Base-by-base conservation (phyloP, 192 early-diverging fungal genomes). In the Backusella tarrabulga region DNA sequence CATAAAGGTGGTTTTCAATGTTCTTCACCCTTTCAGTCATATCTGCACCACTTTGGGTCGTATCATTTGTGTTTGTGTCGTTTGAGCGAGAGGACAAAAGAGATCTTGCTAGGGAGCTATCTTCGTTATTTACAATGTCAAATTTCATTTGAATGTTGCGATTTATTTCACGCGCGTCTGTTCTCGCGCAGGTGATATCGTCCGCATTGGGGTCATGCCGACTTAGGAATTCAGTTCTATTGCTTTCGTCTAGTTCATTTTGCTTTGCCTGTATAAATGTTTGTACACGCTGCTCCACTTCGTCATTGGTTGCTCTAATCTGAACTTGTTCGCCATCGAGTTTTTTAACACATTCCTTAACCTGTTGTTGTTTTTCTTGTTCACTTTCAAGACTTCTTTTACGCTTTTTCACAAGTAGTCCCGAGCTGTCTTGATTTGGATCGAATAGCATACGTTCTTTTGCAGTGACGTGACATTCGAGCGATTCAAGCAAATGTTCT, bases 61-160 rank as follows among this genome's bases (percentile, higher is more conserved):
- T 35, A 7, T 42, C 26, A 6, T 21, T 38, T 38, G 19, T 70
- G 15, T 23, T 41, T 41, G 7, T 26, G 0, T 72, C 70, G 5
- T 41, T 60, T 29, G 69, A 75, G 2, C 70, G 8, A 71, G 36
- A 73, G 12, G 56, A 23, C 4, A 63, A 63, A 23, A 81, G 85
- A 0, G 91, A 93, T 44, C 91, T 83, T 71, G 86, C 88, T 29
- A 93, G 74, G 19, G 92, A 90, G 11, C 85, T 87, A 75, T 84
- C 86, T 72, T 91, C 88, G 72, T 91, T 95, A 67, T 91, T 86
- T 34, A 89, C 87, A 32, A 90, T 83, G 44, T 94, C 90, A 44
- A 88, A 84, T 56, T 93, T 93, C 85, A 96, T 92, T 78, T 95
- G 92, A 32, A 95, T 90, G 21, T 90, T 93, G 9, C 92, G 83